Conservation (phyloP, 768 basidiomycete genomes). For the Trametes cinnabarina region DNA sequence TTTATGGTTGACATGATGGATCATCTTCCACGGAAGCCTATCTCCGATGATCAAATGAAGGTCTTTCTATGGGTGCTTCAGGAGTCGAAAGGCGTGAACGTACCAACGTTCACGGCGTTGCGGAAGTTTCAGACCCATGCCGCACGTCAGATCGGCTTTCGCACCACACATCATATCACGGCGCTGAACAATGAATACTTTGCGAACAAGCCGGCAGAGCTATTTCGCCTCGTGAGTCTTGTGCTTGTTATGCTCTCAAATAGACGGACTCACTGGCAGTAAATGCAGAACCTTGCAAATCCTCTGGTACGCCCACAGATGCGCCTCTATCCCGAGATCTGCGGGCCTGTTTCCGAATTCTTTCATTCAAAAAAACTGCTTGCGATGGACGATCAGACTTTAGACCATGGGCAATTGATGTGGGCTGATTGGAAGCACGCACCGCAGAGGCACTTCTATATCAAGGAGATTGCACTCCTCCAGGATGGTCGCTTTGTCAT, state of each 20-base stretch:
- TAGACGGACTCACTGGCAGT: neutral
- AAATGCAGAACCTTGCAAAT: neutral
- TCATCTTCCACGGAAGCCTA: neutral
- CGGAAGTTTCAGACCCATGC: neutral
- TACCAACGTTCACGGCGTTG: neutral
- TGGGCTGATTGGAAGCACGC: constrained; percentile 7
- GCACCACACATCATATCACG: neutral
- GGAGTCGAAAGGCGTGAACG: neutral
- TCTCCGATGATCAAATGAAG: constrained; percentile 5
- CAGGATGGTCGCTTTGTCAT: constrained; percentile 13
- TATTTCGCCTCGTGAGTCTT: neutral
- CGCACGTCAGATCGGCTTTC: neutral
- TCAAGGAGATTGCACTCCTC: constrained; percentile 16
- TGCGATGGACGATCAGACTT: neutral
- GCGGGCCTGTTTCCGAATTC: neutral
- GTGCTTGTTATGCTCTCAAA: neutral
- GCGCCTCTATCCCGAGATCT: neutral
- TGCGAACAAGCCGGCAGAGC: neutral
- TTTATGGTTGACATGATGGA: neutral
- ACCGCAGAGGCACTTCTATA: constrained; percentile 15
- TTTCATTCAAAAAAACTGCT: neutral
- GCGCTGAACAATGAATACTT: neutral
- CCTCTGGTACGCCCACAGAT: neutral
- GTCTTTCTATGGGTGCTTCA: neutral
- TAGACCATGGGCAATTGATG: neutral